A percentile compares a stretch with the other conserved stretches of the same genome.
These are phyloP conservation scores for Candida tallmaniae DNA, from an alignment of 805 yeast species.

Conservation along the genomic window DNA sequence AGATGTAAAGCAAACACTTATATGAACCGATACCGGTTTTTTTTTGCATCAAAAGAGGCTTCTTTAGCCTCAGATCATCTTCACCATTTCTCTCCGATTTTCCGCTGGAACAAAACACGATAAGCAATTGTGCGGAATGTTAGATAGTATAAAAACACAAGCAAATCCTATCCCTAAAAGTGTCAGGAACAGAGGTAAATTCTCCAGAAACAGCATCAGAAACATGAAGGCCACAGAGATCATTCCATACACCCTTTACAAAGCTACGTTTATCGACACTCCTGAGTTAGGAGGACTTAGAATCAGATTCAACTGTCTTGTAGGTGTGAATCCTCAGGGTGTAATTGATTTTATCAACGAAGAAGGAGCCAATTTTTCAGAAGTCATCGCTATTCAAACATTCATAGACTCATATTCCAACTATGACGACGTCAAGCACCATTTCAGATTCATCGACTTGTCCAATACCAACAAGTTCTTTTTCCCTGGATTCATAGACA, in stretches of 20 bases:
- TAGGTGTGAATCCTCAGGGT: constrained; percentile 63
- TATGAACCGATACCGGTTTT: too few species aligned
- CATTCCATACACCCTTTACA: constrained; percentile 43
- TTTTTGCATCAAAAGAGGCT: too few species aligned
- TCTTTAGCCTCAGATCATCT: too few species aligned
- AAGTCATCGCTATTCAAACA: background rate
- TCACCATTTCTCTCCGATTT: too few species aligned
- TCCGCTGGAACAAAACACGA: background rate
- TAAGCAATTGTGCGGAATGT: background rate
- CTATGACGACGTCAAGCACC: constrained; percentile 2
- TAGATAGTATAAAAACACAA: background rate
- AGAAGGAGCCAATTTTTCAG: background rate
- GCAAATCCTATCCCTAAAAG: background rate
- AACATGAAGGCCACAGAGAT: constrained; percentile 12
- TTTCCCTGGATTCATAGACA: constrained; percentile 48
- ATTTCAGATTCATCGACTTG: constrained; percentile 20
- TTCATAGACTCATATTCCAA: constrained; percentile 8
- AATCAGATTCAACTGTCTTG: constrained; percentile 47
- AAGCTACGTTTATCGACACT: constrained; percentile 73
- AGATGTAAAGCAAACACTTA: too few species aligned
- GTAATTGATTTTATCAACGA: constrained; percentile 38
- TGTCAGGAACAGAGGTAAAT: background rate
- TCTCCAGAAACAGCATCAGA: background rate
- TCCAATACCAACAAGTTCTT: constrained; percentile 49
- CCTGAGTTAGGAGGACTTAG: constrained; percentile 57